phyloP scores from a whole-genome alignment of 805 yeast genomes.

The Teunomyces kruisii region DNA sequence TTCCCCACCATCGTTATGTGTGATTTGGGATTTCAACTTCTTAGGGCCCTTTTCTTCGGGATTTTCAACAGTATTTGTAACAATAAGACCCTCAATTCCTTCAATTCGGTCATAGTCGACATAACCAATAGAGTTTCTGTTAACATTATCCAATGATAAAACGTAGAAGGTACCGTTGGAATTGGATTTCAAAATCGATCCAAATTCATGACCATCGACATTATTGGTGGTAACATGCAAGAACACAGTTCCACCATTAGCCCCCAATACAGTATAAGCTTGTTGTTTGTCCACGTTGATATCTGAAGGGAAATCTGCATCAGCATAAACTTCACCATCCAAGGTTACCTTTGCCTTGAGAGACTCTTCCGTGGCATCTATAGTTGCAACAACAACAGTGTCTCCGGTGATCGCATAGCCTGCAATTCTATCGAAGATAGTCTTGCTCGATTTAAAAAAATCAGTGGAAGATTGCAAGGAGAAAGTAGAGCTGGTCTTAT shows the following conservation, averaged over 20 bases:
- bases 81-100: constrained; percentile 79
- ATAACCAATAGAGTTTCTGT: constrained; percentile 68
- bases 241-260: constrained; percentile 69
- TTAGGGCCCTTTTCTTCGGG: constrained; percentile 47
- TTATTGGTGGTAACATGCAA: constrained; percentile 75
- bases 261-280: constrained; percentile 74
- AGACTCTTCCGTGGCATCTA: constrained; percentile 41
- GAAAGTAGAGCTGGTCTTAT: constrained; percentile 23
- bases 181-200: constrained; percentile 82
- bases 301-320: constrained; percentile 71
- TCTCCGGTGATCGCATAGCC: constrained; percentile 75
- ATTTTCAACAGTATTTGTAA: constrained; percentile 70
- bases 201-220: constrained; percentile 56
- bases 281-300: constrained; percentile 56
- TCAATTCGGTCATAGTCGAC: constrained; percentile 88
- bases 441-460: constrained; percentile 44
- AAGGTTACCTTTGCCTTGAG: constrained; percentile 72
- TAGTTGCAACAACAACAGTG: constrained; percentile 70
- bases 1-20: constrained; percentile 89
- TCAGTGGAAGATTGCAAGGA: constrained; percentile 51
- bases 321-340: constrained; percentile 77
- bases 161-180: constrained; percentile 89
- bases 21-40: constrained; percentile 65
- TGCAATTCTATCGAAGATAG: constrained; percentile 55
- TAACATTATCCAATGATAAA: constrained; percentile 64